phyloP scores from a whole-genome alignment of 257 asterid genomes.

The Primulina tabacum region DNA sequence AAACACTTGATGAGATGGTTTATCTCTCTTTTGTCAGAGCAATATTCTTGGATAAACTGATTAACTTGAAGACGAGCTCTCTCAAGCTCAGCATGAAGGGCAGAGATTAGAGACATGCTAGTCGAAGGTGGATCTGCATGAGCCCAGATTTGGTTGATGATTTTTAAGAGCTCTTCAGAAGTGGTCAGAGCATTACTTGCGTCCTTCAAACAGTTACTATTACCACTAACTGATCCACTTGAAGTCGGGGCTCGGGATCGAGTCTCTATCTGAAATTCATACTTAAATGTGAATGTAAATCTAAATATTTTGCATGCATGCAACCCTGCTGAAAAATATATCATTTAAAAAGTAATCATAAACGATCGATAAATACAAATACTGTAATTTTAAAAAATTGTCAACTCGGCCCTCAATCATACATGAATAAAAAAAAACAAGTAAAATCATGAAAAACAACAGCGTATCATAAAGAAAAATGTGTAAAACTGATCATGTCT shows the following conservation, averaged over 20 bases:
- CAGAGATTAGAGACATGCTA: conserved; percentile 78
- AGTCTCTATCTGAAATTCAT: conserved; percentile 63
- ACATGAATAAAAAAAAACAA: too few species aligned
- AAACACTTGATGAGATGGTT: conserved; percentile 66
- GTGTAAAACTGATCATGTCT: too few species aligned
- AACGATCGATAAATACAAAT: too few species aligned
- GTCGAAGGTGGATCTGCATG: conserved; percentile 77
- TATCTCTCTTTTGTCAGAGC: conserved; percentile 53
- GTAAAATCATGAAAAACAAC: too few species aligned
- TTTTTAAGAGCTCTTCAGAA: conserved; percentile 88
- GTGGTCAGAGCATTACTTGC: conserved; percentile 81
- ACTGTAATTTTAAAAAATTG: too few species aligned
- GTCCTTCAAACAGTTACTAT: conserved; percentile 62
- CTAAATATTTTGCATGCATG: too few species aligned
- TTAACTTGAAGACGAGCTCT: conserved; percentile 85
- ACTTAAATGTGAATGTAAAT: neutral
- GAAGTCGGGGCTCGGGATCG: conserved; percentile 68
- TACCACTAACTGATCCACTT: conserved; percentile 47
- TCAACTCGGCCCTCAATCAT: too few species aligned
- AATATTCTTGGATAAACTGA: conserved; percentile 74
- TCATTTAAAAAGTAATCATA: too few species aligned
- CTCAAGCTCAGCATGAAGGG: conserved; percentile 92
- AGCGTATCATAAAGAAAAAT: too few species aligned
- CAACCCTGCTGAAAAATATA: too few species aligned
- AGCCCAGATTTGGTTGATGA: conserved; percentile 79